phyloP scores from a whole-genome alignment of 257 asterid genomes.

The Linderniella brevidens region DNA sequence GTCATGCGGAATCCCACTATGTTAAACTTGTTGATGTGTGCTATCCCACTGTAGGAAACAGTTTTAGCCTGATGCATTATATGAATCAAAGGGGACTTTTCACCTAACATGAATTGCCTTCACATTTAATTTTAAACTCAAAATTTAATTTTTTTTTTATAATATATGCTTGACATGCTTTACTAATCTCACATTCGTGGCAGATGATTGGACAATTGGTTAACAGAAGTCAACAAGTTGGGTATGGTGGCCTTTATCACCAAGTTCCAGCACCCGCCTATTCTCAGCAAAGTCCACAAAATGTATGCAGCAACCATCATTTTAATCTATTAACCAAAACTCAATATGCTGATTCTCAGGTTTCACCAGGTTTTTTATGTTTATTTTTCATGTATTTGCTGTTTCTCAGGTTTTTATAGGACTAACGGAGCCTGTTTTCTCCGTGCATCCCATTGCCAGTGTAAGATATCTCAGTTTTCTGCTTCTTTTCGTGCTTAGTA shows the following conservation, averaged over 20 bases:
- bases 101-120: too few relatives aligned
- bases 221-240: constrained; percentile 39
- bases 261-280: constrained; percentile 35
- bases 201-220: constrained; percentile 49
- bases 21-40: too few relatives aligned
- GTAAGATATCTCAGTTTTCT: constrained; percentile 23
- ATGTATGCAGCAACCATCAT: constrained; percentile 20
- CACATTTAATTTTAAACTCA: neutral
- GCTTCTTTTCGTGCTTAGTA: too few relatives aligned
- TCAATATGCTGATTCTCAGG: neutral
- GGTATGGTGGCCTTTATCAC: constrained; percentile 46
- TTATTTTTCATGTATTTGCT: constrained; percentile 10
- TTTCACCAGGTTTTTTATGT: neutral
- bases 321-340: too few relatives aligned
- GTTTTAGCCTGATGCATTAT: too few relatives aligned
- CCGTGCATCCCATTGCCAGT: constrained; percentile 48
- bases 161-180: neutral
- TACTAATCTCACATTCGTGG: constrained; percentile 2
- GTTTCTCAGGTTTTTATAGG: constrained; percentile 56
- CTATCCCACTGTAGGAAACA: too few relatives aligned
- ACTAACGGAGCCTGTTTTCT: constrained; percentile 43
- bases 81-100: too few relatives aligned
- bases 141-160: neutral
- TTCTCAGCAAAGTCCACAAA: constrained; percentile 47
- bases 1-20: too few relatives aligned